A percentile compares a stretch with the other conserved stretches of the same genome.
These are phyloP conservation scores for Daldinia childiae DNA, from an alignment of 495 filamentous ascomycete genomes.

Conservation along the genomic window DNA sequence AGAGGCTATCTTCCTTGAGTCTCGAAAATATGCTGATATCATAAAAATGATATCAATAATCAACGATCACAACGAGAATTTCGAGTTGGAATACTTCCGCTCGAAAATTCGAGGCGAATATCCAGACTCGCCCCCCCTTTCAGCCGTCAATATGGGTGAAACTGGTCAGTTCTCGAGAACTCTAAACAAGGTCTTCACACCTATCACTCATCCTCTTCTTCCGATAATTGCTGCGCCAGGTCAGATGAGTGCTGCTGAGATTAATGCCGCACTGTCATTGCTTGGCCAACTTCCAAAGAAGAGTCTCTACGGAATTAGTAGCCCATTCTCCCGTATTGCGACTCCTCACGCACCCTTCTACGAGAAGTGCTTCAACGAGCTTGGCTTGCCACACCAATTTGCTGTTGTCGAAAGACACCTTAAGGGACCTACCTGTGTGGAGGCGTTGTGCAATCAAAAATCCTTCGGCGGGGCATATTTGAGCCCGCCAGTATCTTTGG, in stretches of 20 bases:
- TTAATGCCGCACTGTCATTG: constrained; percentile 78
- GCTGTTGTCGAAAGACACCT: constrained; percentile 75
- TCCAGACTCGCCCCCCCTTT: constrained; percentile 72
- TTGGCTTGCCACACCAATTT: constrained; percentile 82
- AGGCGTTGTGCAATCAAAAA: constrained; percentile 71
- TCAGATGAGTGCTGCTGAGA: constrained; percentile 83
- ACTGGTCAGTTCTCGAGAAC: constrained; percentile 82
- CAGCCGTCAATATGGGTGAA: constrained; percentile 86
- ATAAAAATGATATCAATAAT: constrained; percentile 90
- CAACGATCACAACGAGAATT: constrained; percentile 80
- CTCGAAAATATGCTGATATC: constrained; percentile 78
- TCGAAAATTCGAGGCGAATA: constrained; percentile 74
- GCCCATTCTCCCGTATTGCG: constrained; percentile 64
- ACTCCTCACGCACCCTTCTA: constrained; percentile 83
- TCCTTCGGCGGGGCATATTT: constrained; percentile 83
- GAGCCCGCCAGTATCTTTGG: constrained; percentile 70
- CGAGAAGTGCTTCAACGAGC: constrained; percentile 88
- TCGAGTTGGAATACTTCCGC: constrained; percentile 87
- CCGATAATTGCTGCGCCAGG: constrained; percentile 87
- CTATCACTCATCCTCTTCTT: constrained; percentile 83
- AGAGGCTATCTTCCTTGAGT: constrained; percentile 72
- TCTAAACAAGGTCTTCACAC: constrained; percentile 83
- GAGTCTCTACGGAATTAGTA: constrained; percentile 81
- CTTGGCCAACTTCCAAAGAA: constrained; percentile 83
- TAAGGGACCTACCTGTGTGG: constrained; percentile 65